Evolutionary conservation across 805 yeast genomes (phyloP).

Genomic region (Starmerella floricola): DNA sequence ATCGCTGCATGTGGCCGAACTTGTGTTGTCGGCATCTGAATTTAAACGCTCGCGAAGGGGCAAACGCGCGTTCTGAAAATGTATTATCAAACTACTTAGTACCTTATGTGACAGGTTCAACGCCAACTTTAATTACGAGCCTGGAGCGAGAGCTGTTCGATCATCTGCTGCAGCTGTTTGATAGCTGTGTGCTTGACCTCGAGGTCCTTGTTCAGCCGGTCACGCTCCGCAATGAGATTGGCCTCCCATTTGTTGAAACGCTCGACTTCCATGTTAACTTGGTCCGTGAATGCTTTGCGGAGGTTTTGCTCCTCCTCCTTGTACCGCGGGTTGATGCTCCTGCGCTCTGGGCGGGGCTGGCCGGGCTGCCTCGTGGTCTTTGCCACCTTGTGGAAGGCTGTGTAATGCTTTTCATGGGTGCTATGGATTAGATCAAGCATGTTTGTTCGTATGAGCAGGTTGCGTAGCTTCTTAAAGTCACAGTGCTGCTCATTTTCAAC

Average conservation of each 20-base stretch:
- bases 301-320: slow-evolving; percentile 92
- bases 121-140: slow-evolving; percentile 6
- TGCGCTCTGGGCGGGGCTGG: slow-evolving; percentile 28
- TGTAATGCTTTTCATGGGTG: slow-evolving; percentile 62
- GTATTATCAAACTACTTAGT: background rate
- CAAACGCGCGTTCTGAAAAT: too few species aligned
- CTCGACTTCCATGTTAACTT: slow-evolving; percentile 91
- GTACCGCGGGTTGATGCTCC: slow-evolving; percentile 70
- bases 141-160: slow-evolving; percentile 21
- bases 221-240: slow-evolving; percentile 87
- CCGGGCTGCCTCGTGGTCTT: slow-evolving; percentile 39
- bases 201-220: slow-evolving; percentile 83
- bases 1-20: too few species aligned
- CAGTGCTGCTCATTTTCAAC: slow-evolving; percentile 67
- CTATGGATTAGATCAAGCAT: slow-evolving; percentile 67
- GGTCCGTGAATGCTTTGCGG: slow-evolving; percentile 91
- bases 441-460: slow-evolving; percentile 52
- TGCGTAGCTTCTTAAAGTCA: slow-evolving; percentile 57
- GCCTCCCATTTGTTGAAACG: slow-evolving; percentile 98
- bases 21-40: too few species aligned
- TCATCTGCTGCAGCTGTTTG: slow-evolving; percentile 29
- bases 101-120: too few species aligned
- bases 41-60: too few species aligned
- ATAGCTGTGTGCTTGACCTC: slow-evolving; percentile 59
- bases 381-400: slow-evolving; percentile 49